These are phyloP conservation scores for Ganoderma sinense DNA, from an alignment of 1,284 basidiomycete genomes.

Conservation along the genomic window DNA sequence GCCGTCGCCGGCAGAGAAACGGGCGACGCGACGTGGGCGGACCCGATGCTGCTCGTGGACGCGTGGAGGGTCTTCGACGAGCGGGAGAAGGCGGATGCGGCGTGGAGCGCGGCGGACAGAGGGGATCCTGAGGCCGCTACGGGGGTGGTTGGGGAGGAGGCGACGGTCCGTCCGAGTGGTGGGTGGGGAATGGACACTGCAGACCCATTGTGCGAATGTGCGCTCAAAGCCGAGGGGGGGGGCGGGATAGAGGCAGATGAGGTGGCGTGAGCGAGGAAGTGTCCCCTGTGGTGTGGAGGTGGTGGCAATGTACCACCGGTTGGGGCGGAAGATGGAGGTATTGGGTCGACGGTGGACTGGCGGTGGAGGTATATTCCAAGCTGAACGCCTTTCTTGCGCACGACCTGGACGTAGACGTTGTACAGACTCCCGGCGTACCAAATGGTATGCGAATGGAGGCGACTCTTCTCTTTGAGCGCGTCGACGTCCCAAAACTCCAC, in stretches of 20 bases:
- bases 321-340: conserved; percentile 54
- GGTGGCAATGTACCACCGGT: conserved; percentile 24
- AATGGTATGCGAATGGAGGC: conserved; percentile 78
- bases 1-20: conserved; percentile 50
- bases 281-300: conserved; percentile 19
- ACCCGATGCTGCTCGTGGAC: conserved; percentile 18
- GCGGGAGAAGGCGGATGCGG: conserved; percentile 22
- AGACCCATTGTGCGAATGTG: conserved; percentile 1
- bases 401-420: conserved; percentile 90
- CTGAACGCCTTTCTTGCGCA: conserved; percentile 78
- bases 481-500: conserved; percentile 94
- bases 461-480: conserved; percentile 82
- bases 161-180: conserved; percentile 48
- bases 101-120: conserved; percentile 28
- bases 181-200: conserved; percentile 38
- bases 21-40: not conserved
- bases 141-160: conserved; percentile 26
- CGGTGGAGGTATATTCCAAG: conserved; percentile 92
- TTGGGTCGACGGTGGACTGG: conserved; percentile 77
- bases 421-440: conserved; percentile 84
- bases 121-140: conserved; percentile 19
- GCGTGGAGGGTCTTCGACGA: conserved; percentile 20
- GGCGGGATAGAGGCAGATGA: conserved; percentile 29
- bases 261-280: conserved; percentile 22
- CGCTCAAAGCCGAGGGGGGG: conserved; percentile 19